Evolutionary conservation across 140 eudicot species (phyloP).

Genomic region (Ambrosia hybrid): DNA sequence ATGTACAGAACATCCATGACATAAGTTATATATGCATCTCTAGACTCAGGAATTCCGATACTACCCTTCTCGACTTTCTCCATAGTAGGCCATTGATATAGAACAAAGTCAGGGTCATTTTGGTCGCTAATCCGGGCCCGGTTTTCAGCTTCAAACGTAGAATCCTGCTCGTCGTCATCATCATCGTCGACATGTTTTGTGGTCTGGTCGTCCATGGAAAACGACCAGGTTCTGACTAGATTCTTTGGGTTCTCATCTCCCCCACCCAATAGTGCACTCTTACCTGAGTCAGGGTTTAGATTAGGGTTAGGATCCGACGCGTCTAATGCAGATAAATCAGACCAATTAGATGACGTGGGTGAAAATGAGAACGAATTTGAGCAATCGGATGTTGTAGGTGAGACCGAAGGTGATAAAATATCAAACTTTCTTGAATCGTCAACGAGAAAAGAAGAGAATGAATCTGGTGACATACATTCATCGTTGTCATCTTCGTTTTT

Average conservation of each 20-base stretch:
- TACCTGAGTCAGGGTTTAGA: constrained; percentile 1
- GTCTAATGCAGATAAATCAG: constrained; percentile 15
- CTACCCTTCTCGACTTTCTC: constrained; percentile 1
- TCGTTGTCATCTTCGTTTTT: constrained; percentile 34
- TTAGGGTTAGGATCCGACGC: constrained; percentile 37
- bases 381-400: constrained; percentile 78
- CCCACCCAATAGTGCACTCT: constrained; percentile 30
- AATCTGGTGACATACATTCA: constrained; percentile 43
- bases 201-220: constrained; percentile 53
- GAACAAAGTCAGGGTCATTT: not conserved
- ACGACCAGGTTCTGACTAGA: constrained; percentile 50
- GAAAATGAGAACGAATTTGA: constrained; percentile 80
- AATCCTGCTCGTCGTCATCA: constrained; percentile 24
- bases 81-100: not conserved
- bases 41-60: not conserved
- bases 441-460: constrained; percentile 46
- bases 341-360: constrained; percentile 80
- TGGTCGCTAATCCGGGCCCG: not conserved
- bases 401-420: constrained; percentile 67
- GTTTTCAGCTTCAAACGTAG: not conserved
- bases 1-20: not conserved
- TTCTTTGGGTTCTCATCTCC: constrained; percentile 18
- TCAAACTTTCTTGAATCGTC: constrained; percentile 33
- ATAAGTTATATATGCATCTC: not conserved
- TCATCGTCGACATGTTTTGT: constrained; percentile 17